Conservation (phyloP, 345 rosid genomes). For the Linum tenue region DNA sequence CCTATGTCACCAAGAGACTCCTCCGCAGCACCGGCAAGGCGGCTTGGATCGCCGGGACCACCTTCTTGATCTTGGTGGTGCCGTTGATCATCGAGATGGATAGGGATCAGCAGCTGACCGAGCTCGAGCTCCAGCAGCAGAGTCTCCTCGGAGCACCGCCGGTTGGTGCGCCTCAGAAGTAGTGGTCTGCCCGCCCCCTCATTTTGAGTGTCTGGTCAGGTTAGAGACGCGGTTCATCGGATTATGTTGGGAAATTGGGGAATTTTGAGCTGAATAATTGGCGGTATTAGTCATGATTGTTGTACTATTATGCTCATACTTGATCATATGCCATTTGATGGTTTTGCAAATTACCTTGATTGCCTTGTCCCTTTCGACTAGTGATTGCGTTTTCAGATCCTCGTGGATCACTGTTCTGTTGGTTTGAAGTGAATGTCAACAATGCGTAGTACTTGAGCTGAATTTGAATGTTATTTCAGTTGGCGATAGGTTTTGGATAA, state of each 20-base stretch:
- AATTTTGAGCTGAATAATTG: too few species aligned
- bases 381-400: too few species aligned
- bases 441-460: not conserved
- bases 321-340: too few species aligned
- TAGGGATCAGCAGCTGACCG: conserved; percentile 53
- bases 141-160: conserved; percentile 58
- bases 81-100: conserved; percentile 64
- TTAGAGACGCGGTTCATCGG: conserved; percentile 4
- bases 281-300: too few species aligned
- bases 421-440: too few species aligned
- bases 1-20: conserved; percentile 59
- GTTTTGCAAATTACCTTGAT: too few species aligned
- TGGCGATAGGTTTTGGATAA: not conserved
- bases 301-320: too few species aligned
- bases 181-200: not conserved
- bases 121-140: conserved; percentile 62
- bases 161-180: conserved; percentile 19
- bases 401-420: too few species aligned
- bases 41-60: conserved; percentile 76
- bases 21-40: conserved; percentile 79
- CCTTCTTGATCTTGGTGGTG: conserved; percentile 51
- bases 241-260: not conserved
- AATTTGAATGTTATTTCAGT: not conserved
- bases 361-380: too few species aligned
- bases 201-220: conserved; percentile 3